These are phyloP conservation scores for Hypoxylon sp. DNA, from an alignment of 2,329 filamentous ascomycete species.

Conservation along the genomic window DNA sequence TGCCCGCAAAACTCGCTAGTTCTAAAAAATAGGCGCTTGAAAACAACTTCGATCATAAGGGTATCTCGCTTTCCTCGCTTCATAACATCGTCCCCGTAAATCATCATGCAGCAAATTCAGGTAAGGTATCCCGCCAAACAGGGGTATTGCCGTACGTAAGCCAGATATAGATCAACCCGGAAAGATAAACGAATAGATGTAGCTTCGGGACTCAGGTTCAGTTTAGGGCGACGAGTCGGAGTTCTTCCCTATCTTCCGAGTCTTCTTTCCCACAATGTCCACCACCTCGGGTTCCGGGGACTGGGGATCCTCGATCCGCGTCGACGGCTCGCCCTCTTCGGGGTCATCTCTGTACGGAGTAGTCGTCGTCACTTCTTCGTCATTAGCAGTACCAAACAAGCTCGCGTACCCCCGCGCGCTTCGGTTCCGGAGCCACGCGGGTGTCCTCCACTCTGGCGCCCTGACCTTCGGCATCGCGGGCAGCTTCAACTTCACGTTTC, in stretches of 20 bases:
- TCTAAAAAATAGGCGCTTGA: background rate
- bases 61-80: conserved; percentile 32
- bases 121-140: background rate
- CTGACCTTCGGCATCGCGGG: conserved; percentile 53
- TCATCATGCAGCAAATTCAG: background rate
- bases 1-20: background rate
- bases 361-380: conserved; percentile 26
- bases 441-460: conserved; percentile 34
- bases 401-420: conserved; percentile 16
- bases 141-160: conserved; percentile 2
- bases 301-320: conserved; percentile 30
- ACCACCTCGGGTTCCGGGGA: conserved; percentile 42
- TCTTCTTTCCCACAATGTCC: conserved; percentile 43
- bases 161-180: conserved; percentile 5
- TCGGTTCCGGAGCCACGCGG: conserved; percentile 36
- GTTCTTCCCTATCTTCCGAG: conserved; percentile 30
- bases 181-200: background rate
- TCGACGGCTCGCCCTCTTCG: conserved; percentile 31
- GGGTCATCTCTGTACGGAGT: conserved; percentile 39
- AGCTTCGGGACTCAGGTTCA: background rate
- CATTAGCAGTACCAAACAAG: conserved; percentile 31
- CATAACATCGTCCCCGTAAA: conserved; percentile 19
- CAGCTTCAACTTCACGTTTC: conserved; percentile 38
- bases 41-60: conserved; percentile 26
- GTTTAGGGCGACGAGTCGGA: conserved; percentile 29